A percentile compares a stretch with the other conserved stretches of the same genome.
phyloP scores from a whole-genome alignment of 352 stramenopile species.

The Blastocystis hominis region DNA sequence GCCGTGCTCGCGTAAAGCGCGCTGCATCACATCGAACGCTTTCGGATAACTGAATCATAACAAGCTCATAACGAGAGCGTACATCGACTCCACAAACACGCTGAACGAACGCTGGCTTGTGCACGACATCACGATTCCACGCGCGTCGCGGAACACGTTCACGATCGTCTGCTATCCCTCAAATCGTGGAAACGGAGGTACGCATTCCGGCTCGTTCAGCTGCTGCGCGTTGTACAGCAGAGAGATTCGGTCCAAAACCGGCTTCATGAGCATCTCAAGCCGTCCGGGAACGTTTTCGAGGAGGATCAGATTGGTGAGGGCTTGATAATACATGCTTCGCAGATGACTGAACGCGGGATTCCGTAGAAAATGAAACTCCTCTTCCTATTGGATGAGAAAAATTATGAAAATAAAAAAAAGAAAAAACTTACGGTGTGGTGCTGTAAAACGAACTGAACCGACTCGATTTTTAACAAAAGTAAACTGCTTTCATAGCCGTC shows the following conservation, averaged over 20 bases:
- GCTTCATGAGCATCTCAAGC: background rate
- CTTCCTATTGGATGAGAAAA: background rate
- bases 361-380: slow-evolving; percentile 11
- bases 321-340: background rate
- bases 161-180: background rate
- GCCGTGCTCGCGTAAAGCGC: background rate
- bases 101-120: slow-evolving; percentile 2
- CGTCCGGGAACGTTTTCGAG: slow-evolving; percentile 19
- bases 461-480: background rate
- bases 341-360: background rate
- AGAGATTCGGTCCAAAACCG: background rate
- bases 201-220: background rate
- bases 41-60: slow-evolving; percentile 16
- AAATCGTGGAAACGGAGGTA: background rate
- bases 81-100: slow-evolving; percentile 37
- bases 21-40: slow-evolving; percentile 41
- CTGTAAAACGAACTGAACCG: background rate
- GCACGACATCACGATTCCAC: slow-evolving; percentile 22
- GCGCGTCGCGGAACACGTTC: slow-evolving; percentile 23
- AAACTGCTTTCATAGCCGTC: background rate
- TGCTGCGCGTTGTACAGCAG: background rate
- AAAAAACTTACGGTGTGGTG: background rate
- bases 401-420: background rate
- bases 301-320: background rate
- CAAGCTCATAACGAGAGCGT: background rate